Percentiles rank a stretch among this genome's conserved stretches.
Evolutionary conservation across 768 basidiomycete genomes (phyloP).

Genomic region (Cyclocybe aegerita): DNA sequence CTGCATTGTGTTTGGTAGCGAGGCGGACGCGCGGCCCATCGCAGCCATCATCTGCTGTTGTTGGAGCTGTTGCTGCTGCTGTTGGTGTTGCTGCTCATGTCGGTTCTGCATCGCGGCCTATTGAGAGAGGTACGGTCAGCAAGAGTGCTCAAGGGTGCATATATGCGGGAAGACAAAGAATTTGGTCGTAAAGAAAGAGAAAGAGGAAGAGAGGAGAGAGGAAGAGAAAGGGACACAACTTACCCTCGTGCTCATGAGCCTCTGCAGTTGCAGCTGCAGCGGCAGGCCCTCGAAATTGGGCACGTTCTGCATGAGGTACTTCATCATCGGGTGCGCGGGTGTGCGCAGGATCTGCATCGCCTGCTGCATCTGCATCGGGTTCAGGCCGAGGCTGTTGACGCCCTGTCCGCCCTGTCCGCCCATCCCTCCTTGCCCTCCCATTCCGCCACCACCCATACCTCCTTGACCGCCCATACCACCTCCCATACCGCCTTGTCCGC

Average conservation of each 20-base stretch:
- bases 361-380: slow-evolving; percentile 29
- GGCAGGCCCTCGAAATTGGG: slow-evolving; percentile 57
- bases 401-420: not conserved
- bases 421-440: slow-evolving; percentile 1
- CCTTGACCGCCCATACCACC: not conserved
- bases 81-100: slow-evolving; percentile 23
- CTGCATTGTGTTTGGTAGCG: slow-evolving; percentile 15
- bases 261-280: slow-evolving; percentile 57
- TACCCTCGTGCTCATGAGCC: slow-evolving; percentile 54
- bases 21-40: slow-evolving; percentile 15
- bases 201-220: not conserved
- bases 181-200: slow-evolving; percentile 7
- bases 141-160: not conserved
- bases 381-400: slow-evolving; percentile 3
- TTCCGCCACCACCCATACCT: slow-evolving; percentile 7
- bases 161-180: not conserved
- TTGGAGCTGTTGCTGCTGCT: slow-evolving; percentile 21
- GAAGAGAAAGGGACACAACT: slow-evolving; percentile 13
- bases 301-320: slow-evolving; percentile 48
- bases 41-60: slow-evolving; percentile 18
- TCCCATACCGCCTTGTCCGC: not conserved
- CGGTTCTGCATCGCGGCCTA: slow-evolving; percentile 25
- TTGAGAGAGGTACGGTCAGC: slow-evolving; percentile 3
- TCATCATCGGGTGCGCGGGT: slow-evolving; percentile 57
- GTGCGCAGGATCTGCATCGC: slow-evolving; percentile 49